Evolutionary conservation across 805 yeast species (phyloP), one percentile per base, ranked within the genome.

Genomic region (Kodamaea laetipori): DNA sequence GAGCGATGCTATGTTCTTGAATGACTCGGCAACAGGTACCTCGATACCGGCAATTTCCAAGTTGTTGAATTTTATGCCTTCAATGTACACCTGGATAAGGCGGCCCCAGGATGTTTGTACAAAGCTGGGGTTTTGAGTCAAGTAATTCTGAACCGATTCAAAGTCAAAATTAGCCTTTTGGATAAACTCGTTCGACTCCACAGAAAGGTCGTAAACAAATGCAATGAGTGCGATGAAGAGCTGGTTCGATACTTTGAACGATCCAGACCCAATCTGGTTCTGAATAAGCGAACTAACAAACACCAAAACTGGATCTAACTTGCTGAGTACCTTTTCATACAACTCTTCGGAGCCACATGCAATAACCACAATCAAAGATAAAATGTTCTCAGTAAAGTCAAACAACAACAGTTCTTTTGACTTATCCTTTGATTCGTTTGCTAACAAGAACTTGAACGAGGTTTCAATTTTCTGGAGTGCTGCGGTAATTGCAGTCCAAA

Each of bases 311-410:
- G 67, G 67, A 36, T 66, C 72, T 15, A 74, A 58, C 32, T 59
- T 63, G 4, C 69, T 67, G 39, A 80, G 72, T n/a, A 86, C 74
- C n/a, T 56, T 49, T 4, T 75, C 62, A 43, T 57, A 70, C 26
- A 71, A 55, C 23, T 69, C 81, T 17, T 80, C 82, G 6, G 84
- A 77, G 9, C 82, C 77, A 53, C 81, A 78, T 15, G 84, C 79
- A 37, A 90, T 68, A 1, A 84, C 84, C 13, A 82, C 80, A 5
- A 82, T 61, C 43, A 89, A 71, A 0, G 94, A 82, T 24, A 88
- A 56, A 16, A 89, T 56, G 57, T 88, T 88, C 51, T 89, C 96
- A 3, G 82, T 70, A 54, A 77, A 82, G 51, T 84, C 92, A 52
- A 76, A 77, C 39, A 86, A 61, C 45, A 82, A 56, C 32, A 73